A percentile compares a stretch with the other conserved stretches of the same genome.
These are phyloP conservation scores for Rhizophagus prolifer DNA, from an alignment of 192 early-diverging fungal species.

Conservation along the genomic window DNA sequence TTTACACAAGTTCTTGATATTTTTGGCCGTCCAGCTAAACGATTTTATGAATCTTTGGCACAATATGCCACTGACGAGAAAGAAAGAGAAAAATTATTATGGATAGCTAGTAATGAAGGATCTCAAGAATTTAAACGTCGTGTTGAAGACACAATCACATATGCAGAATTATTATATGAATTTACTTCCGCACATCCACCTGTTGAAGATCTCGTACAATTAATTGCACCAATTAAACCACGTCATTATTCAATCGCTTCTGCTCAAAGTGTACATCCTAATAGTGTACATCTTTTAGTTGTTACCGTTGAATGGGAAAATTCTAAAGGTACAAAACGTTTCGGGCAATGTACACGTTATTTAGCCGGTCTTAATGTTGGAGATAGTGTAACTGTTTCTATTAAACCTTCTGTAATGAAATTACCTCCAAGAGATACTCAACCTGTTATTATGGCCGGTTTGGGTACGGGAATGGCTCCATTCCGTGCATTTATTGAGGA, in stretches of 20 bases:
- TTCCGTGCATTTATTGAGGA: conserved; percentile 98
- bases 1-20: conserved; percentile 84
- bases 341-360: conserved; percentile 92
- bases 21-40: conserved; percentile 93
- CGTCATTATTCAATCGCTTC: conserved; percentile 99
- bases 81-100: conserved; percentile 65
- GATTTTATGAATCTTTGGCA: conserved; percentile 85
- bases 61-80: conserved; percentile 64
- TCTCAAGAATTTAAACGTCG: conserved; percentile 76
- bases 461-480: conserved; percentile 98
- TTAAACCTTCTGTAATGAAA: conserved; percentile 98
- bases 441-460: conserved; percentile 95
- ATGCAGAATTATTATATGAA: conserved; percentile 83
- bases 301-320: conserved; percentile 90
- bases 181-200: conserved; percentile 80
- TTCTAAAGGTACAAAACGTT: conserved; percentile 62
- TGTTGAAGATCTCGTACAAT: conserved; percentile 65
- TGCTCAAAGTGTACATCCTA: conserved; percentile 81
- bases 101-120: conserved; percentile 69
- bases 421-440: conserved; percentile 76
- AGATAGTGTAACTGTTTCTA: conserved; percentile 73
- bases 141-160: conserved; percentile 80
- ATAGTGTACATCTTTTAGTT: conserved; percentile 86
- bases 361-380: conserved; percentile 69
- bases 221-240: conserved; percentile 89